Percentiles rank a stretch among this genome's conserved stretches.
These are phyloP conservation scores for Diaporthe longicolla DNA, from an alignment of 2,329 filamentous ascomycete genomes.

Conservation along the genomic window DNA sequence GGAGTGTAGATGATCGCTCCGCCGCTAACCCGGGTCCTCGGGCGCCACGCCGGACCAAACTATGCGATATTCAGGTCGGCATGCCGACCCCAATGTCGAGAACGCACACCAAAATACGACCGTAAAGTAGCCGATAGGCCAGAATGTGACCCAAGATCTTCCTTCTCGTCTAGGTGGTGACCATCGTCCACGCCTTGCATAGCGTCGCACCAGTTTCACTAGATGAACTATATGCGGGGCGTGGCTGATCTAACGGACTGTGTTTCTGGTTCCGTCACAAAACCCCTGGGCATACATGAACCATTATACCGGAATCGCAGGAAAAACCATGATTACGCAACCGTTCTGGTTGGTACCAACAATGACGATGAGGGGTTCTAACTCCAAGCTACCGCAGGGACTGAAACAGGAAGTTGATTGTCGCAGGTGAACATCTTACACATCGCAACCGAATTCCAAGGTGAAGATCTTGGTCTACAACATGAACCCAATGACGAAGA, in stretches of 20 bases:
- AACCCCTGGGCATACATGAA: slow-evolving; percentile 3
- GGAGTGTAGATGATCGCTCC: background rate
- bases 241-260: slow-evolving; percentile 24
- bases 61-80: slow-evolving; percentile 22
- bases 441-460: background rate
- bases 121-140: slow-evolving; percentile 20
- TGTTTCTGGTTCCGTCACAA: slow-evolving; percentile 26
- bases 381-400: background rate
- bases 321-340: background rate
- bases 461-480: background rate
- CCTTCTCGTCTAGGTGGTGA: background rate
- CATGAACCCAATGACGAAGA: background rate
- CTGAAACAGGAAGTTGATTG: slow-evolving; percentile 6
- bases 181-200: background rate
- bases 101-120: background rate
- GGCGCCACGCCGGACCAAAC: slow-evolving; percentile 17
- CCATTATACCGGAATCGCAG: background rate
- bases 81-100: slow-evolving; percentile 16
- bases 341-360: background rate
- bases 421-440: background rate
- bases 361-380: slow-evolving; percentile 8
- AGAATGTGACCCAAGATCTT: background rate
- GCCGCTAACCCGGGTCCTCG: slow-evolving; percentile 15
- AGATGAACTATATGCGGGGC: slow-evolving; percentile 26
- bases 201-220: slow-evolving; percentile 22